Evolutionary conservation across 2,329 filamentous ascomycete genomes (phyloP).

Genomic region (Acrocalymma vagum): DNA sequence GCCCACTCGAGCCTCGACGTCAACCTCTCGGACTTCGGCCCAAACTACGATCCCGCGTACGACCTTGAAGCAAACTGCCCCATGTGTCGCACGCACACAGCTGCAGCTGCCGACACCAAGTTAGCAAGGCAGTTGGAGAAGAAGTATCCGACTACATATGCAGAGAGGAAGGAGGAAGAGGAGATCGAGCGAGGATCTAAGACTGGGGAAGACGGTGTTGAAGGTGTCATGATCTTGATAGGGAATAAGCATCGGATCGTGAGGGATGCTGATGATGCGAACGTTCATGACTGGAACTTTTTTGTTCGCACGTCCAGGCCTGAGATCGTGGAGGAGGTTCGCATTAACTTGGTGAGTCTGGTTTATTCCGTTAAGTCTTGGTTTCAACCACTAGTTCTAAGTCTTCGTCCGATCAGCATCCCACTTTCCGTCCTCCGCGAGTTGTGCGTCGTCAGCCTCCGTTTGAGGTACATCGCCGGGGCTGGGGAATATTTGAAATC

Average conservation of each 20-base stretch:
- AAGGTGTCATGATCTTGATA: slow-evolving; percentile 54
- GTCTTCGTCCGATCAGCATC: slow-evolving; percentile 41
- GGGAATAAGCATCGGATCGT: slow-evolving; percentile 52
- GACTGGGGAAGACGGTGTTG: slow-evolving; percentile 34
- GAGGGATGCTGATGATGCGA: slow-evolving; percentile 28
- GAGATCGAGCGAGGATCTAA: slow-evolving; percentile 31
- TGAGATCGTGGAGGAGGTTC: slow-evolving; percentile 56
- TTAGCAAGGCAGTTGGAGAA: slow-evolving; percentile 35
- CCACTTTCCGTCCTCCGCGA: slow-evolving; percentile 50
- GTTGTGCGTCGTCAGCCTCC: slow-evolving; percentile 46
- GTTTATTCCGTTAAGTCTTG: neutral
- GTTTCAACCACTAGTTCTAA: neutral
- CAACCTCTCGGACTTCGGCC: slow-evolving; percentile 49
- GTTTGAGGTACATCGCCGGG: slow-evolving; percentile 50
- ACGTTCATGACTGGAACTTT: slow-evolving; percentile 56
- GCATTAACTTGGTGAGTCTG: slow-evolving; percentile 44
- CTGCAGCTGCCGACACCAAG: slow-evolving; percentile 36
- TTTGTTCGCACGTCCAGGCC: slow-evolving; percentile 54
- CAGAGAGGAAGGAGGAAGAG: slow-evolving; percentile 46
- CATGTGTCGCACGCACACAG: slow-evolving; percentile 55
- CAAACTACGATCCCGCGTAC: slow-evolving; percentile 33
- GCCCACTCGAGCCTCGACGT: slow-evolving; percentile 49
- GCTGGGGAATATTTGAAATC: slow-evolving; percentile 56
- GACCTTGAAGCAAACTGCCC: slow-evolving; percentile 54
- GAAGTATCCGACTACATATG: slow-evolving; percentile 48